These are phyloP conservation scores for Fusarium subglutinans DNA, from an alignment of 2,329 filamentous ascomycete species.

Conservation along the genomic window DNA sequence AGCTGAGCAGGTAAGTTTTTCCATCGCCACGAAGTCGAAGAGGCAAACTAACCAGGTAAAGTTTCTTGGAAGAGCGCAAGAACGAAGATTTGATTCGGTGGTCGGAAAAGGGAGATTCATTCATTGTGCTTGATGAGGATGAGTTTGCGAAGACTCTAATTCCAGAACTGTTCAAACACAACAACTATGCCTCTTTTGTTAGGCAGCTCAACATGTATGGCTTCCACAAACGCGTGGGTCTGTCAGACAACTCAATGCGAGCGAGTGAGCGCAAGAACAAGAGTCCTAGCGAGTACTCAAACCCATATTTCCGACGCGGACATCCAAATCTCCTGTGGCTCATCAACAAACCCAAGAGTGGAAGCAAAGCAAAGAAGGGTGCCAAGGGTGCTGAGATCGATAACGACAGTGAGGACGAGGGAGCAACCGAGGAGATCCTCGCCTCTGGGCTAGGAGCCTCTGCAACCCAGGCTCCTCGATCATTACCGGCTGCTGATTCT, in stretches of 20 bases:
- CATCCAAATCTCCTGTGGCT: slow-evolving; percentile 94
- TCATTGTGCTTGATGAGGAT: slow-evolving; percentile 96
- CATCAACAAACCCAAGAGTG: slow-evolving; percentile 92
- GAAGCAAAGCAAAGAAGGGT: slow-evolving; percentile 66
- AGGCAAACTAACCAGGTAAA: slow-evolving; percentile 52
- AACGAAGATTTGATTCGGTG: slow-evolving; percentile 96
- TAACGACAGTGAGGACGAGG: slow-evolving; percentile 72
- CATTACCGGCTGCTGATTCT: slow-evolving; percentile 55
- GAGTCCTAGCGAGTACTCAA: slow-evolving; percentile 97
- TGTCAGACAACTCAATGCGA: slow-evolving; percentile 97
- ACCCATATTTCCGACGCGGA: slow-evolving; percentile 93
- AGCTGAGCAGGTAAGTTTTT: slow-evolving; percentile 84
- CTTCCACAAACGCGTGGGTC: slow-evolving; percentile 93
- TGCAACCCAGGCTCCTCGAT: slow-evolving; percentile 37
- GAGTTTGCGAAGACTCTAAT: slow-evolving; percentile 98
- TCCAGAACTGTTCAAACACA: slow-evolving; percentile 98
- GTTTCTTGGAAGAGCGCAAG: slow-evolving; percentile 91
- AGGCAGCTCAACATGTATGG: slow-evolving; percentile 97
- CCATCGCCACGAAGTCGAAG: not conserved
- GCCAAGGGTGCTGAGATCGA: slow-evolving; percentile 73
- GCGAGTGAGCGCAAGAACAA: slow-evolving; percentile 97
- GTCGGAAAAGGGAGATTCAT: slow-evolving; percentile 96
- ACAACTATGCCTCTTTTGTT: slow-evolving; percentile 97
- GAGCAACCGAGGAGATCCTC: slow-evolving; percentile 53
- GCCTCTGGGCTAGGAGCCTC: slow-evolving; percentile 34